Conservation (phyloP, 768 basidiomycete genomes). For the Peribolospora baueri region DNA sequence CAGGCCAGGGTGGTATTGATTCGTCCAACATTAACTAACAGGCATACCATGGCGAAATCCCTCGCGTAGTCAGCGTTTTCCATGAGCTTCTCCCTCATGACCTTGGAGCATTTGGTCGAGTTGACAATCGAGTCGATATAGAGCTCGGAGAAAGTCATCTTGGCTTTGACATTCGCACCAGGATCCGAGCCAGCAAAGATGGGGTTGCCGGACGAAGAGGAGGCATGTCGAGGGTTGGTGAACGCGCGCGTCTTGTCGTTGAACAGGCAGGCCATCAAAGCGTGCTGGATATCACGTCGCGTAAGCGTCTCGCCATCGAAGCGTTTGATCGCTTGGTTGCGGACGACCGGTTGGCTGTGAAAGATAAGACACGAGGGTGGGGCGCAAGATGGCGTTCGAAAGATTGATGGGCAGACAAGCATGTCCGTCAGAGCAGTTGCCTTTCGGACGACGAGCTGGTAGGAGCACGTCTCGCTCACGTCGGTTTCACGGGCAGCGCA, state of each 20-base stretch:
- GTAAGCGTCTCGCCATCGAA: conserved; percentile 40
- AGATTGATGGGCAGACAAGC: too few species aligned
- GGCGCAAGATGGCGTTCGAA: too few species aligned
- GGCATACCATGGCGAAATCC: conserved; percentile 48
- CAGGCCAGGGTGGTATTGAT: conserved; percentile 67
- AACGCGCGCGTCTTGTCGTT: conserved; percentile 40
- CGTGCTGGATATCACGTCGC: conserved; percentile 47
- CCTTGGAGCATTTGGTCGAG: conserved; percentile 44
- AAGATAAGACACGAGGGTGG: not conserved
- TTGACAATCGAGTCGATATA: conserved; percentile 58
- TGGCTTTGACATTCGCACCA: not conserved
- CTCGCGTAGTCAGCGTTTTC: conserved; percentile 36
- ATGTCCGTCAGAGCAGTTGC: too few species aligned
- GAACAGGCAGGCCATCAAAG: conserved; percentile 60
- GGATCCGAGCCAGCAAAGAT: conserved; percentile 11
- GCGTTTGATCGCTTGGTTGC: conserved; percentile 1
- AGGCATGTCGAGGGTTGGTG: conserved; percentile 29
- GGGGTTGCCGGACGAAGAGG: conserved; percentile 24
- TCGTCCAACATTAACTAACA: conserved; percentile 53
- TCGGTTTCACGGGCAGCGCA: too few species aligned
- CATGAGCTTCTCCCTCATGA: conserved; percentile 45
- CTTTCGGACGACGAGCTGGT: too few species aligned
- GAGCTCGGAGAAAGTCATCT: conserved; percentile 53
- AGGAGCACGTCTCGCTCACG: too few species aligned
- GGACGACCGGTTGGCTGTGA: not conserved